phyloP scores from a whole-genome alignment of 2,329 filamentous ascomycete species.

The Sporothrix brunneoviolacea region DNA sequence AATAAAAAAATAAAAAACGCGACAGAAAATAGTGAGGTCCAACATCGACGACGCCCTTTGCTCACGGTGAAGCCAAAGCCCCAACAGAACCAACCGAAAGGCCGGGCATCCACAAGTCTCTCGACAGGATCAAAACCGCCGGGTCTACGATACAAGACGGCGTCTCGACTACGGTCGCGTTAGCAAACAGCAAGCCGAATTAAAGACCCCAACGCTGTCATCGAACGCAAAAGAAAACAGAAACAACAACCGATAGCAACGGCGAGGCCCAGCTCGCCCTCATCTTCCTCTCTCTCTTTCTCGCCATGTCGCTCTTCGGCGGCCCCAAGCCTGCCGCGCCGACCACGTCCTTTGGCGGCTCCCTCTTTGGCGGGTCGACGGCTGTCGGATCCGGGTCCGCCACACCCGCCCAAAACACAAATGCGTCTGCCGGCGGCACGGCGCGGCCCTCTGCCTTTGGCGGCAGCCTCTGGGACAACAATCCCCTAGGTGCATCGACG shows the following conservation, averaged over 20 bases:
- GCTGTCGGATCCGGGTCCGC: not conserved
- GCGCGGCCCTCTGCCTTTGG: slow-evolving; percentile 13
- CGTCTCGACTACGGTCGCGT: too few relatives aligned
- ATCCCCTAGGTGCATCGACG: not conserved
- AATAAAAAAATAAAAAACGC: slow-evolving; percentile 14
- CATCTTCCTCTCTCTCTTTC: not conserved
- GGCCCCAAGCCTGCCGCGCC: slow-evolving; percentile 11
- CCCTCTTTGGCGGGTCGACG: slow-evolving; percentile 12
- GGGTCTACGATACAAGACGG: too few relatives aligned
- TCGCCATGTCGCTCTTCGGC: slow-evolving; percentile 18
- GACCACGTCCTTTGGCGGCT: slow-evolving; percentile 14
- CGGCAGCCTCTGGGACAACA: slow-evolving; percentile 17
- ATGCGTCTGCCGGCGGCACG: not conserved
- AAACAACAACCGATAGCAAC: not conserved
- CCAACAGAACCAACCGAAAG: not conserved
- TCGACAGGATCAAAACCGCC: too few relatives aligned
- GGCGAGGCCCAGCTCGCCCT: not conserved
- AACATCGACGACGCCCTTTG: slow-evolving; percentile 3
- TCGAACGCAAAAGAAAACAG: too few relatives aligned
- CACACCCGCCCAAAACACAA: not conserved
- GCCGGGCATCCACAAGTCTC: slow-evolving; percentile 1
- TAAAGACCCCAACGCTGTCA: too few relatives aligned
- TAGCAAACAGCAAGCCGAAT: too few relatives aligned
- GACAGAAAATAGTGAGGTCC: slow-evolving; percentile 8
- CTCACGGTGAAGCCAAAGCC: slow-evolving; percentile 1